phyloP scores from a whole-genome alignment of 2,329 filamentous ascomycete species.

The Neophaeococcomyces aloes region DNA sequence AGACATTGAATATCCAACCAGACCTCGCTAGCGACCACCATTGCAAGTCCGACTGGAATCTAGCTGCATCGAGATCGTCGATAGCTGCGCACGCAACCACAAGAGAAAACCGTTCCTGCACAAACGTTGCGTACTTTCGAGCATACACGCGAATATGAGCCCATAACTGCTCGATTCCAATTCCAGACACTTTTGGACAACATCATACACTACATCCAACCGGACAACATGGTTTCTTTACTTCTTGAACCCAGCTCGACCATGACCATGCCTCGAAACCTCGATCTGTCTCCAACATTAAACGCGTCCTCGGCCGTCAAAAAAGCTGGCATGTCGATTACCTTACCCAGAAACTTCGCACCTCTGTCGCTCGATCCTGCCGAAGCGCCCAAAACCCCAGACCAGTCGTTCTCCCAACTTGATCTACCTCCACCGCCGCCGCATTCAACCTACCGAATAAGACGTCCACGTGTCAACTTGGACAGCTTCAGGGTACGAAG shows the following conservation, averaged over 20 bases:
- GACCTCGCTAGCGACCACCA: neutral
- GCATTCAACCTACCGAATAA: constrained; percentile 33
- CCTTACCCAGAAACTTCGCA: constrained; percentile 38
- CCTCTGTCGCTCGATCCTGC: constrained; percentile 27
- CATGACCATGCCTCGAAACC: constrained; percentile 4
- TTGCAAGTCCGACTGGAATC: neutral
- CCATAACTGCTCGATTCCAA: neutral
- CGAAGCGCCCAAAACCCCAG: constrained; percentile 34
- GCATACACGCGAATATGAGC: neutral
- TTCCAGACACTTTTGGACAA: neutral
- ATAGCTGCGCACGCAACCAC: too few relatives aligned
- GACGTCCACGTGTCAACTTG: constrained; percentile 30
- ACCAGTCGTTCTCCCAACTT: constrained; percentile 30
- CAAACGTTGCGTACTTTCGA: neutral
- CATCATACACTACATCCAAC: too few relatives aligned
- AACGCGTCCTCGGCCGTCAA: constrained; percentile 24
- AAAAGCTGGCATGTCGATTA: constrained; percentile 33
- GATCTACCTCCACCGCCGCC: constrained; percentile 36
- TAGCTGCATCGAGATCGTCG: neutral
- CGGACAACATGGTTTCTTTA: constrained; percentile 1
- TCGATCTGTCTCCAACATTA: constrained; percentile 18
- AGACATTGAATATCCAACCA: neutral
- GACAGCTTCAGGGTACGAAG: constrained; percentile 27
- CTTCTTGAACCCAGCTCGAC: neutral
- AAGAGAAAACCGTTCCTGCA: too few relatives aligned